Conservation (phyloP, 176 grass and related monocot genomes). For the Eleusine indica region DNA sequence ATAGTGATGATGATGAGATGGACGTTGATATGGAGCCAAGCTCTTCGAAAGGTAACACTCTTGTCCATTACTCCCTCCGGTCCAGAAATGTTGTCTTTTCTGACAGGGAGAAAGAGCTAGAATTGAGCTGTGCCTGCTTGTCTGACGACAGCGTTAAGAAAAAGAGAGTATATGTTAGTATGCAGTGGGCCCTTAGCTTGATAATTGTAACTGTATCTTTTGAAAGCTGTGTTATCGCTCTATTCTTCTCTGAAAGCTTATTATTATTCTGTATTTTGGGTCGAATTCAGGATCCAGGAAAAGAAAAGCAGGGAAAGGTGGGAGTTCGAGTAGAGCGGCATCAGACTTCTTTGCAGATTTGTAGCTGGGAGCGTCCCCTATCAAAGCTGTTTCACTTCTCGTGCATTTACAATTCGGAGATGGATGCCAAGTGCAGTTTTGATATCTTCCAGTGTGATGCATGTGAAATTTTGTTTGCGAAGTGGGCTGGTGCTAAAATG, state of each 20-base stretch:
- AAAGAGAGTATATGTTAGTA: neutral
- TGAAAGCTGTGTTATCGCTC: neutral
- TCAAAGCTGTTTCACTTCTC: neutral
- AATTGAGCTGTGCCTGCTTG: too few relatives aligned
- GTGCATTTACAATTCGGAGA: neutral
- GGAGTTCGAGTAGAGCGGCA: conserved; percentile 17
- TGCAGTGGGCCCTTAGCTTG: neutral
- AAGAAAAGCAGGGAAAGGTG: conserved; percentile 40
- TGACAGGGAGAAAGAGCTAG: too few relatives aligned
- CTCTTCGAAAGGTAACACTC: conserved; percentile 57
- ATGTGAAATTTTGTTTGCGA: neutral
- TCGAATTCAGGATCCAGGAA: conserved; percentile 31
- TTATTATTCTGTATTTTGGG: neutral
- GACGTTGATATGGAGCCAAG: conserved; percentile 66
- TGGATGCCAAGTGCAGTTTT: conserved; percentile 5
- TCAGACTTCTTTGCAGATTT: conserved; percentile 71
- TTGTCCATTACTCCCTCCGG: neutral
- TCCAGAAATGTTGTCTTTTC: too few relatives aligned
- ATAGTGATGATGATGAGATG: conserved; percentile 63
- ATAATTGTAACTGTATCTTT: neutral
- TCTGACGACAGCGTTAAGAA: too few relatives aligned
- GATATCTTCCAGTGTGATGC: neutral
- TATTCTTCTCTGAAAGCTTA: neutral
- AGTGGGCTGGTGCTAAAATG: neutral
- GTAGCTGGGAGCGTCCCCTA: neutral